These are phyloP conservation scores for Botrytis hyacinthi DNA, from an alignment of 2,329 filamentous ascomycete species.

Conservation along the genomic window DNA sequence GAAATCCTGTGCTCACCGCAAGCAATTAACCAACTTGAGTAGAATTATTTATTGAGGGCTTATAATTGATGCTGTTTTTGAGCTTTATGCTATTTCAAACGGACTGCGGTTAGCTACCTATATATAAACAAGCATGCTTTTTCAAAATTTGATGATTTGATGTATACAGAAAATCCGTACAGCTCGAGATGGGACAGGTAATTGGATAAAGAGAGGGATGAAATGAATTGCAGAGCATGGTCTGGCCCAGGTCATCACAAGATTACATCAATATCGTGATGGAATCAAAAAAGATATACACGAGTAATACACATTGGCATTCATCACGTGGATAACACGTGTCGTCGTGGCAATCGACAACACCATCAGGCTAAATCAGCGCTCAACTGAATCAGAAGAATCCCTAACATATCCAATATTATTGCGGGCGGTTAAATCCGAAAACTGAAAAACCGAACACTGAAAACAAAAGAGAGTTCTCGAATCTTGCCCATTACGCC, in stretches of 20 bases:
- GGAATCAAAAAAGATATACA: not conserved
- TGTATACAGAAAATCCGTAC: not conserved
- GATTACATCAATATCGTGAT: not conserved
- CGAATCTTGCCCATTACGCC: not conserved
- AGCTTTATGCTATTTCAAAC: too few species aligned
- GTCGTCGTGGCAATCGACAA: not conserved
- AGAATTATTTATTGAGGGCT: too few species aligned
- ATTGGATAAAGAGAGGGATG: not conserved
- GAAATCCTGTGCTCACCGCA: not conserved
- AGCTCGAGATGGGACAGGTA: not conserved
- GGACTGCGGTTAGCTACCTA: too few species aligned
- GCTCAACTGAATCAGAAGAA: too few species aligned
- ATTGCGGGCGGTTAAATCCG: not conserved
- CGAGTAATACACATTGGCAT: accelerated
- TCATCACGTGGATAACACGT: not conserved
- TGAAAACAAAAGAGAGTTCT: not conserved
- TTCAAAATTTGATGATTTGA: not conserved
- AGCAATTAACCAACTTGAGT: not conserved
- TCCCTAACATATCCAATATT: too few species aligned
- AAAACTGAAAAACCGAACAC: too few species aligned
- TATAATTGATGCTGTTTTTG: too few species aligned
- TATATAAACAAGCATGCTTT: too few species aligned
- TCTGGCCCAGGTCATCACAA: not conserved
- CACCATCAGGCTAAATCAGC: not conserved
- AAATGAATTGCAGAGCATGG: not conserved